Percentiles rank a stretch among this genome's conserved stretches.
Conservation (phyloP, 192 early-diverging fungal species). For the Podila clonocystis region DNA sequence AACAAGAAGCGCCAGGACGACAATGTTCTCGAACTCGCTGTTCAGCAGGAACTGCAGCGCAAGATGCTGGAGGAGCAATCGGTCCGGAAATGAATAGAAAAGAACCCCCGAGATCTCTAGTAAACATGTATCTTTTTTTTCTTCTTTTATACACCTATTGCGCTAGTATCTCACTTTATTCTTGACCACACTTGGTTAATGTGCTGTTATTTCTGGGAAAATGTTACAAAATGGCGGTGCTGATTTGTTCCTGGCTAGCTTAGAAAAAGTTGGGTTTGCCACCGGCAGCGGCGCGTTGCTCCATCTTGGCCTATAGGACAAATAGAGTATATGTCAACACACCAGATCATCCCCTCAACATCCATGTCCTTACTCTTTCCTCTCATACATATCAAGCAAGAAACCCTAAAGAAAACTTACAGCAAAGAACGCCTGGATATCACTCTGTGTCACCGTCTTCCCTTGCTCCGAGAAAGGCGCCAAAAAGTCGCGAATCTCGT, state of each 20-base stretch:
- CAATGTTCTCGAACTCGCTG: constrained; percentile 50
- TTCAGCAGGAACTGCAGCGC: constrained; percentile 46
- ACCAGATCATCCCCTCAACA: no score
- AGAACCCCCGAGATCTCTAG: no score
- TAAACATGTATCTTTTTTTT: background rate
- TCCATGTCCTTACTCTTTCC: background rate
- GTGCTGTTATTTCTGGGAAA: background rate
- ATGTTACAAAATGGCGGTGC: background rate
- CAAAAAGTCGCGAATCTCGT: constrained; percentile 75
- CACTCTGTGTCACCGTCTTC: constrained; percentile 75
- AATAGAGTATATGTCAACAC: background rate
- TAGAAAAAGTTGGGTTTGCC: constrained; percentile 42
- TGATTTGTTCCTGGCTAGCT: background rate
- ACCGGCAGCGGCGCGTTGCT: constrained; percentile 14
- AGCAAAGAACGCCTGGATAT: constrained; percentile 81
- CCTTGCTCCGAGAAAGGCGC: constrained; percentile 78
- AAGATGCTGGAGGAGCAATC: constrained; percentile 48
- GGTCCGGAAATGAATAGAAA: constrained; percentile 23
- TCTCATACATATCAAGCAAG: background rate
- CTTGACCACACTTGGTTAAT: background rate
- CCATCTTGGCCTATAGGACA: constrained; percentile 36
- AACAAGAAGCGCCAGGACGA: constrained; percentile 52
- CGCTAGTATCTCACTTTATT: background rate
- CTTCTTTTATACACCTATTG: background rate
- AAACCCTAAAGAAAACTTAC: constrained; percentile 31